Base-by-base conservation (phyloP, 495 filamentous ascomycete genomes). In the Lasiosphaeria hispida region DNA sequence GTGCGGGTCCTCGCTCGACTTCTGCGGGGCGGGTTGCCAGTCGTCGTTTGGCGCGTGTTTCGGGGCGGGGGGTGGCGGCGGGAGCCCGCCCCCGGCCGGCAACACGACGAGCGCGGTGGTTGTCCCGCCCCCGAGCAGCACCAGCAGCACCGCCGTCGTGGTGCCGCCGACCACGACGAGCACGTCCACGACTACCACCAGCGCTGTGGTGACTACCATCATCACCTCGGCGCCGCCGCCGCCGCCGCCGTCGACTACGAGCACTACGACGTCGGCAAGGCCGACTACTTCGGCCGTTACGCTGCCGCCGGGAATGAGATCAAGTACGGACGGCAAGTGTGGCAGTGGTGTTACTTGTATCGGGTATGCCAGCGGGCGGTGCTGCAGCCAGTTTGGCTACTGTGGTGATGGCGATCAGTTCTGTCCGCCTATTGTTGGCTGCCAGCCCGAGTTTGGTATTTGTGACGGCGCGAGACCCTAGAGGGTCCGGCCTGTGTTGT, bases 21-120 rank as follows among this genome's bases (percentile, higher is more conserved):
- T 76, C 56, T 85, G 83, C 62, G 78, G 77, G 18, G 67, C 67
- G 13, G 80, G 80, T 0, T 85, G 83, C 50, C 77, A 80, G 63
- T 50, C 64, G 15, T 57, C 63, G 15, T 79, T 72, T 42, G 77
- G 77, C 18, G 60, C 60, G 4, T 79, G 76, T 37, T 61, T 62
- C 1, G 58, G 60, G 39, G 37, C 53, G 0, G 48, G 59, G 4
- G 57, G 60, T 5, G 10, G 48, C 2, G 59, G 60, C 3, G 60
- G 23, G 23, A 30, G 23, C 23, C 23, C 50, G 1, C 15, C 14
- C 4, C 55, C 57, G 2, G 13, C 45, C 0, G 44, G 43, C 42
- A 67, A 64, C 23, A 61, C 63, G 9, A n/a, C 48, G 3, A 15
- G 14, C 0, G 17, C 15, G 43, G 15, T 23, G 3, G 41, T 15